Base-by-base conservation (phyloP, 192 early-diverging fungal genomes). In the Backusella psychrophila region DNA sequence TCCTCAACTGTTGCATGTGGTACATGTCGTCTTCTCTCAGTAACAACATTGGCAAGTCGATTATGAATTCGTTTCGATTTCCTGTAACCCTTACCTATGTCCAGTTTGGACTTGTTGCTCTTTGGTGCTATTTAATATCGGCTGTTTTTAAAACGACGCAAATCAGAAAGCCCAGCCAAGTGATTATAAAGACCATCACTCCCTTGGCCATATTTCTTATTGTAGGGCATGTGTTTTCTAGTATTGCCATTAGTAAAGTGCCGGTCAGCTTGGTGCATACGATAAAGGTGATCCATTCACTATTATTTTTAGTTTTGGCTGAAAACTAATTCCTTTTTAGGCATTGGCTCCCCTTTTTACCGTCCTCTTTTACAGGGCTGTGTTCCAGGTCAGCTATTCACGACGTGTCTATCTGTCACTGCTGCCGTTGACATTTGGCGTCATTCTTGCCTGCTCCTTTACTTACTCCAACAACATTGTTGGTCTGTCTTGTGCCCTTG, bases 261-360 rank as follows among this genome's bases (percentile, higher is more conserved):
- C 89, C 95, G 1, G 92, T 97, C 12, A 92, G 90, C 65, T 89
- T 96, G 78, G 91, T 93, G 12, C 96, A 97, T 73, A 97, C 96
- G 2, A 92, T 97, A 76, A 96, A 96, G 90, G 94, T 95, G 82
- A 81, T 63, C 36, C 8, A 39, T 34, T 23, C 6, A 0, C 46
- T 66, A 33, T 41, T 63, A 9, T 31, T 7, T 49, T 66, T 42
- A n/a, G 26, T 53, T 34, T 52, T 36, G 41, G 73, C 73, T 65
- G 66, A 75, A 44, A 44, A 29, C 1, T 42, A 34, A 41, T 68
- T 21, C 67, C 87, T 86, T 39, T 38, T 21, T 79, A 89, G 88
- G 95, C 96, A 9, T 78, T 96, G 4, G 94, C 93, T 26, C 96
- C 96, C 15, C 83, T 97, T 35, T 96, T 97, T 76, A 97, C 94